Evolutionary conservation across 1,284 basidiomycete species (phyloP), one percentile per base, ranked within the genome.

Genomic region (Ceratobasidium sp.): DNA sequence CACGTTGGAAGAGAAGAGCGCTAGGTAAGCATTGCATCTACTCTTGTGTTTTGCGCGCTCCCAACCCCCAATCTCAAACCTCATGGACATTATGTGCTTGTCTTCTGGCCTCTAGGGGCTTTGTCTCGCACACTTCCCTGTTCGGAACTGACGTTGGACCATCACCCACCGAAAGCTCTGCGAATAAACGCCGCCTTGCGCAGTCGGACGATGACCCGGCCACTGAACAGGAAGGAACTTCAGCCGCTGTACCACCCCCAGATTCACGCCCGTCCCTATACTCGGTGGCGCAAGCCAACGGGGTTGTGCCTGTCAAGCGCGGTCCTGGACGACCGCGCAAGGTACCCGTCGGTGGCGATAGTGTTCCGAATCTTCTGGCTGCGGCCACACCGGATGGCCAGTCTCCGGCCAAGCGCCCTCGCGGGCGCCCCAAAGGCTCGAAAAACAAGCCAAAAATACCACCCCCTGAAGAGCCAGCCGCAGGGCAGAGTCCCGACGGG

Each of bases 1-100:
- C 48, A 91, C 88, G 34, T 81, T 93, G 51, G 91, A 93, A 64
- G 92, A 93, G 79, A 91, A 90, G 80, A 86, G 86, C 39, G 84
- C 87, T 29, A 87, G 89, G 91, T 93, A 79, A 82, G 88, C 46
- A 39, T n/a, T 27, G n/a, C 43, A 31, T 43, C 49, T 31, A 37
- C 14, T 56, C 27, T 19, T 37, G 22, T n/a, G 34, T 39, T 63
- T 61, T 54, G 61, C 49, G 53, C 34, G 39, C 71, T 63, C 59
- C 61, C 71, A 61, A 74, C 51, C 54, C 19, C 51, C 61, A 49
- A 14, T 27, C 48, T 27, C 31, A 39, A 71, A 43, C 31, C 24
- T 46, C 27, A 3, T 63, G 56, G 22, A 29, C 49, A 9, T 29
- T 24, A 7, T 51, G 58, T 63, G 69, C 62, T 64, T 65, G 63